A percentile compares a stretch with the other conserved stretches of the same genome.
phyloP scores from a whole-genome alignment of 1,284 basidiomycete species.

The Pseudozyma tsukubaensis region DNA sequence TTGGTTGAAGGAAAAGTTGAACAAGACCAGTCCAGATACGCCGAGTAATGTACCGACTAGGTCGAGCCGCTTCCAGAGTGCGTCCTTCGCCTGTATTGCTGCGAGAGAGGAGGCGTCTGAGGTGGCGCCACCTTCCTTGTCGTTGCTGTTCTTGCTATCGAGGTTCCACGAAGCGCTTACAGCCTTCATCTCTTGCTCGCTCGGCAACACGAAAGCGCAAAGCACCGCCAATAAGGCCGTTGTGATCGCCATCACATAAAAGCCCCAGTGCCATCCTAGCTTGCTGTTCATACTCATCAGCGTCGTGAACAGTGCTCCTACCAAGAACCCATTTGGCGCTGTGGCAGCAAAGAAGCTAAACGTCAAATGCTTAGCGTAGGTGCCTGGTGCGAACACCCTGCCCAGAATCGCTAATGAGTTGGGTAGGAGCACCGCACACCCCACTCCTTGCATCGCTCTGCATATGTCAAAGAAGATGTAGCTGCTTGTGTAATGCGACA shows the following conservation, averaged over 20 bases:
- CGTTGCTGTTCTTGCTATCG: constrained; percentile 1
- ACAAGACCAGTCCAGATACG: constrained; percentile 47
- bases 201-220: constrained; percentile 39
- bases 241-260: constrained; percentile 51
- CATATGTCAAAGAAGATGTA: constrained; percentile 57
- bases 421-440: constrained; percentile 52
- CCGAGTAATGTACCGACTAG: constrained; percentile 50
- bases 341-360: constrained; percentile 54
- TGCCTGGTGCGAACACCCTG: constrained; percentile 41
- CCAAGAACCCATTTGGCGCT: constrained; percentile 56
- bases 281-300: constrained; percentile 27
- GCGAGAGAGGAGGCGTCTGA: background rate
- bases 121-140: background rate
- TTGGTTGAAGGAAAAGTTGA: constrained; percentile 61
- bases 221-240: constrained; percentile 24
- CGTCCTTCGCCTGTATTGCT: background rate
- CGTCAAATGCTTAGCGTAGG: constrained; percentile 40
- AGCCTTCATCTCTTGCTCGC: constrained; percentile 36
- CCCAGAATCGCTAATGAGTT: constrained; percentile 56
- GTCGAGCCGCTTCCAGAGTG: constrained; percentile 40
- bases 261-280: constrained; percentile 52
- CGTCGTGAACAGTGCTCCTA: constrained; percentile 46
- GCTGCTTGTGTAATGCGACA: constrained; percentile 45
- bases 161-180: constrained; percentile 32
- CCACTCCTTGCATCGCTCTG: constrained; percentile 56